Conservation (phyloP, 306 rosid species). For the Cucumis melo region DNA sequence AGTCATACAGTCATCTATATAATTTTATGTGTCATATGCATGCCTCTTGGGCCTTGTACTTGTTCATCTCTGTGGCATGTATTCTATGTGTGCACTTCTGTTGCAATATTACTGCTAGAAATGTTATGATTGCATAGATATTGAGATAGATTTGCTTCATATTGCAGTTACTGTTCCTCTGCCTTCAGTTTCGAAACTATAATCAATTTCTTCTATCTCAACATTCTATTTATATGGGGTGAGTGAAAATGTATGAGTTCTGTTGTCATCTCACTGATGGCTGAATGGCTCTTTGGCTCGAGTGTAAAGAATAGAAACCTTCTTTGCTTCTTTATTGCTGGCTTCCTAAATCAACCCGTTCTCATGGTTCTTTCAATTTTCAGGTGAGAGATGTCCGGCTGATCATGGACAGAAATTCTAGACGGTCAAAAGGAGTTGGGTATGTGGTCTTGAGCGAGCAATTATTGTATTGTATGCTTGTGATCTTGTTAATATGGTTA, state of each 20-base stretch:
- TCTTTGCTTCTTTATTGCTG: background rate
- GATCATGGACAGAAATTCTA: constrained; percentile 98
- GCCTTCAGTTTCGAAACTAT: constrained; percentile 40
- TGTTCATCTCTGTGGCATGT: background rate
- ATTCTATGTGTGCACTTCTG: constrained; percentile 1
- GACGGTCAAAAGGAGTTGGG: constrained; percentile 99
- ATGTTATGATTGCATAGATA: constrained; percentile 17
- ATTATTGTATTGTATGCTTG: constrained; percentile 19
- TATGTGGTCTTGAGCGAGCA: constrained; percentile 32
- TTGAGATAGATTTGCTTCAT: constrained; percentile 35
- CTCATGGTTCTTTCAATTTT: constrained; percentile 11
- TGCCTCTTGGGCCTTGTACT: background rate
- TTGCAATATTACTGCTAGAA: constrained; percentile 14
- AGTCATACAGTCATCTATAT: background rate
- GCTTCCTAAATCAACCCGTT: background rate
- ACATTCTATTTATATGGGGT: constrained; percentile 32
- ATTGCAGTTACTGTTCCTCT: constrained; percentile 32
- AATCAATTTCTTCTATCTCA: constrained; percentile 28
- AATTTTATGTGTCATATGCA: background rate
- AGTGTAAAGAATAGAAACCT: background rate
- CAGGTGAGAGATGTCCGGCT: constrained; percentile 98
- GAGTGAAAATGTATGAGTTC: constrained; percentile 27
- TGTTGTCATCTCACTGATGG: constrained; percentile 14
- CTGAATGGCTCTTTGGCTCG: constrained; percentile 17
- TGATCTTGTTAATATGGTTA: constrained; percentile 29